phyloP scores from a whole-genome alignment of 2,329 filamentous ascomycete species.

The Botrytis fragariae region DNA sequence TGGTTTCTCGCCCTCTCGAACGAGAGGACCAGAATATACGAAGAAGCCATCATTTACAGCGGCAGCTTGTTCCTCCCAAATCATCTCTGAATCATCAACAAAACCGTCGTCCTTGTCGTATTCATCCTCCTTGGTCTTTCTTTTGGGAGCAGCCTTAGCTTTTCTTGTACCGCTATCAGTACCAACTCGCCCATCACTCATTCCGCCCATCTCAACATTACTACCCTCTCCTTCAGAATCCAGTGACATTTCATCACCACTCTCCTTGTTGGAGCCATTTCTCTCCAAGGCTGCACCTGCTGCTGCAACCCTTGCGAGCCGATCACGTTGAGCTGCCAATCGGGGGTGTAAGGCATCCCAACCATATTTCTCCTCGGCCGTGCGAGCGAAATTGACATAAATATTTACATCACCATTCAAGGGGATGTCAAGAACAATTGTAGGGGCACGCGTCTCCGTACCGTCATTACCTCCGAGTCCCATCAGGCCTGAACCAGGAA shows the following conservation, averaged over 20 bases:
- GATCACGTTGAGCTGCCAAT: slow-evolving; percentile 82
- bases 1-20: slow-evolving; percentile 81
- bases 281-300: slow-evolving; percentile 83
- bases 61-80: slow-evolving; percentile 94
- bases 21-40: slow-evolving; percentile 89
- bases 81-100: slow-evolving; percentile 87
- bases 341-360: slow-evolving; percentile 92
- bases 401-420: slow-evolving; percentile 77
- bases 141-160: slow-evolving; percentile 56
- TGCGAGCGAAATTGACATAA: slow-evolving; percentile 90
- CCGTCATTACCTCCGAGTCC: slow-evolving; percentile 54
- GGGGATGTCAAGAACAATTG: slow-evolving; percentile 79
- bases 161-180: slow-evolving; percentile 60
- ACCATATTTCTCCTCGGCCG: slow-evolving; percentile 91
- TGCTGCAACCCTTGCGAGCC: slow-evolving; percentile 82
- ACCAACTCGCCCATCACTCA: slow-evolving; percentile 56
- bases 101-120: slow-evolving; percentile 83
- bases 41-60: slow-evolving; percentile 97
- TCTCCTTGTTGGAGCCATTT: slow-evolving; percentile 65
- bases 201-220: slow-evolving; percentile 83
- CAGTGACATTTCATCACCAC: slow-evolving; percentile 79
- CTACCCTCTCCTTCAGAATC: slow-evolving; percentile 71
- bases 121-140: slow-evolving; percentile 76
- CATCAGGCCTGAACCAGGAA: slow-evolving; percentile 63
- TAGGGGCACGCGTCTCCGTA: slow-evolving; percentile 62